A percentile compares a stretch with the other conserved stretches of the same genome.
phyloP scores from a whole-genome alignment of 768 basidiomycete genomes.

The Podaxis sp. region DNA sequence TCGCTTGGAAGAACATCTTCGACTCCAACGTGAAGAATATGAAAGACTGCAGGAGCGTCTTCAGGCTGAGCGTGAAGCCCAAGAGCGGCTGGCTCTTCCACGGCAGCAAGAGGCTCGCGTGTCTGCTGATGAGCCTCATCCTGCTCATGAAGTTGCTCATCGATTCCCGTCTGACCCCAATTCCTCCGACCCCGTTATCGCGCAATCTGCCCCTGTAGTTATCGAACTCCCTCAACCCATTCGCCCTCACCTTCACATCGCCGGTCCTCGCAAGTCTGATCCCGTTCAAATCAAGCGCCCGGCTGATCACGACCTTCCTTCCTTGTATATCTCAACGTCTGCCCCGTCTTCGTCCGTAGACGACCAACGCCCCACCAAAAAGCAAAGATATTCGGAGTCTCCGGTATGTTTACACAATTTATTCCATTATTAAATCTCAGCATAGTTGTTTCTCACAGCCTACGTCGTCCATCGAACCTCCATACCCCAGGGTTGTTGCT shows the following conservation, averaged over 20 bases:
- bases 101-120: conserved; percentile 20
- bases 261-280: conserved; percentile 22
- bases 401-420: conserved; percentile 17
- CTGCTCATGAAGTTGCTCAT: conserved; percentile 3
- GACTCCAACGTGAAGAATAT: conserved; percentile 6
- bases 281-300: conserved; percentile 19
- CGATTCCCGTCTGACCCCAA: conserved; percentile 9
- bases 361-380: conserved; percentile 36
- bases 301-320: conserved; percentile 19
- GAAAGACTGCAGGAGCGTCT: conserved; percentile 21
- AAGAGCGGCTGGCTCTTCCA: conserved; percentile 24
- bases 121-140: conserved; percentile 6
- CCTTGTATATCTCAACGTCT: conserved; percentile 17
- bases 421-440: background rate
- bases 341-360: conserved; percentile 20
- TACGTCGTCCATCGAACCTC: background rate
- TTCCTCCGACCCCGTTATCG: conserved; percentile 15
- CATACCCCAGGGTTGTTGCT: conserved; percentile 6
- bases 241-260: conserved; percentile 14
- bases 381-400: conserved; percentile 43
- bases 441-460: background rate
- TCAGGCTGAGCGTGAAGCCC: conserved; percentile 26
- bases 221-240: conserved; percentile 20
- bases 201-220: conserved; percentile 17
- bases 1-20: conserved; percentile 18